Evolutionary conservation across 345 rosid species (phyloP), one percentile per base, ranked within the genome.

Genomic region (Erucastrum elatum): DNA sequence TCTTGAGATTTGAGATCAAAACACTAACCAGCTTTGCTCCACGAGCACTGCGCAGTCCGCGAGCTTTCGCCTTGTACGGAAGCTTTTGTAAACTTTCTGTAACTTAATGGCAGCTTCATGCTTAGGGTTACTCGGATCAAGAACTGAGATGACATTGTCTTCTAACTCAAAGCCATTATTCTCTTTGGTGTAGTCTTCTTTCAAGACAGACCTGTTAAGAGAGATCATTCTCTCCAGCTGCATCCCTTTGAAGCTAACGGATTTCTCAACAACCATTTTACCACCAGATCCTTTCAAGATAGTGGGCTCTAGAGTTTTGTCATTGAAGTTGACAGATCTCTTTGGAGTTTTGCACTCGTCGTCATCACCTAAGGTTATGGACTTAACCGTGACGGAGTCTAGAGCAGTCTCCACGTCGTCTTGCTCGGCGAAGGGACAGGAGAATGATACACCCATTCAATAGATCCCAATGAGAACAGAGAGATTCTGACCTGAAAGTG

Each of bases 31-130:
- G 89, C 96, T 88, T 12, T 93, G 97, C 77, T 90, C 97, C 34
- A 87, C 92, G 30, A 91, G 88, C 66, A 95, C 97, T 0, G 96
- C 98, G 71, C 99, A 91, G 84, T 95, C 97, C 0, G 99, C 99
- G 2, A 91, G 90, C 88, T 88, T 90, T 87, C 99, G 82, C 75
- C 99, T 86, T 3, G 98, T 95, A 30, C 99, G 82, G 74, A 95
- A 95, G 79, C 99, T 95, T 66, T 91, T 95, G 73, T 91, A 95
- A 61, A 90, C 98, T 56, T 95, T 95, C 88, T 90, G 97, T 75
- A 95, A 81, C 75, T 89, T 90, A 37, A 91, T 76, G 0, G 99
- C 98, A 9, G 96, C 98, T 82, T 88, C 86, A 17, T 95, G 92
- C 61, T 86, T 85, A 0, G 97, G 98, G 64, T 82, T 86, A 63